Evolutionary conservation across 2,329 filamentous ascomycete species (phyloP), one percentile per base, ranked within the genome.

Genomic region (Exserohilum turcica): DNA sequence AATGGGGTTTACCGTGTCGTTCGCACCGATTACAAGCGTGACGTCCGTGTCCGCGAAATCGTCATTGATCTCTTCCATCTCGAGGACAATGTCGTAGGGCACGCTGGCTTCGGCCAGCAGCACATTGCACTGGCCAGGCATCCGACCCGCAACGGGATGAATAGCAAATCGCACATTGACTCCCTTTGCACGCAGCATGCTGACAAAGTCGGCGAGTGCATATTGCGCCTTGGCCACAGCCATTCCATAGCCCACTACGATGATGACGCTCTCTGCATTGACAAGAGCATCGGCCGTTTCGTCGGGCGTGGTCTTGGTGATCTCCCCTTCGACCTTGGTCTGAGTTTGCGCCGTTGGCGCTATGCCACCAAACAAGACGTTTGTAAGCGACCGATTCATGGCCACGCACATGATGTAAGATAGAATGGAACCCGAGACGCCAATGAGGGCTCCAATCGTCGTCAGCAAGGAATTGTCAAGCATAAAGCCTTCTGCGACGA

Each of bases 51-150:
- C 89, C 6, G 81, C 75, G 72, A 96, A 96, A 67, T 96, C 91
- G 58, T 95, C 91, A 73, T 96, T 96, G 77, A 96, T 95, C 78
- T 96, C 92, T 64, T 96, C 92, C 91, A 96, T 96, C 76, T 96
- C 91, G 39, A 95, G 82, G 24, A 96, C 91, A 50, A 96, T 93
- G 65, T 96, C 92, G 67, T 96, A 96, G 2, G 91, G 91, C 27
- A 96, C 92, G 29, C 84, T 88, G 1, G 92, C 92, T 74, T 96
- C 92, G 0, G 92, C 92, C 12, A 96, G 84, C 2, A 96, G 80
- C 3, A 96, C 91, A 67, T 96, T 96, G 77, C 91, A 96, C 76
- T 96, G 92, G 0, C 92, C 92, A 0, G 92, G 92, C 92, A 96
- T 96, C 28, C 92, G 85, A 9, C 92, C 92, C 0, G 92, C 92